phyloP scores from a whole-genome alignment of 768 basidiomycete species.

The Mycena venus region DNA sequence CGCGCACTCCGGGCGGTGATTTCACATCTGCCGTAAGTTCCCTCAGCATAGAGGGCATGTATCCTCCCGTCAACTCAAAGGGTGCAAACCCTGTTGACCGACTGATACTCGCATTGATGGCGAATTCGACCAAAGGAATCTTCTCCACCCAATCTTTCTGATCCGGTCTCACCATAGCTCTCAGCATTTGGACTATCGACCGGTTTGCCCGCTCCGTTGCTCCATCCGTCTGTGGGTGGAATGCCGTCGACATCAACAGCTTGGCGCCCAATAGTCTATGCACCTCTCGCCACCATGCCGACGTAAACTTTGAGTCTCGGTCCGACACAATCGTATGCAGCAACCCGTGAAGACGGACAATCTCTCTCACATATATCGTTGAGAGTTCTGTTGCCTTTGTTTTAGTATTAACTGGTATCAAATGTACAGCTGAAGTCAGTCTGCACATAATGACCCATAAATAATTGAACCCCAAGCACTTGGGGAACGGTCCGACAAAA shows the following conservation, averaged over 20 bases:
- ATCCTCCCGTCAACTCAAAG: background rate
- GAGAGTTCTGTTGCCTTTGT: constrained; percentile 34
- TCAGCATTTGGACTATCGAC: background rate
- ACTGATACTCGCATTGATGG: background rate
- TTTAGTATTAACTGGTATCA: constrained; percentile 25
- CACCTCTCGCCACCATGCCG: background rate
- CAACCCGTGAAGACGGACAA: constrained; percentile 37
- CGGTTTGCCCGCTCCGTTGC: background rate
- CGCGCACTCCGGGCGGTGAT: background rate
- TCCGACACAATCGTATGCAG: background rate
- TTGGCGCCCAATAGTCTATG: background rate
- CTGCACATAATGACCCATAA: constrained; percentile 36
- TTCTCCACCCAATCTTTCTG: too few species aligned
- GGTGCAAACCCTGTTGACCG: constrained; percentile 4
- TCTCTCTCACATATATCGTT: constrained; percentile 24
- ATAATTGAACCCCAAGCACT: constrained; percentile 32
- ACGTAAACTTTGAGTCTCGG: background rate
- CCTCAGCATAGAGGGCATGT: background rate
- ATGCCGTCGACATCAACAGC: background rate
- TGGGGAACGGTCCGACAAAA: constrained; percentile 43
- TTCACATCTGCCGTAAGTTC: background rate
- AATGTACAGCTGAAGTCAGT: constrained; percentile 15
- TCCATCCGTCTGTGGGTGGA: too few species aligned
- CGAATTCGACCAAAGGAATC: background rate
- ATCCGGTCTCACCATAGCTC: background rate